Base-by-base conservation (phyloP, 192 early-diverging fungal genomes). In the Coemansia sp. region DNA sequence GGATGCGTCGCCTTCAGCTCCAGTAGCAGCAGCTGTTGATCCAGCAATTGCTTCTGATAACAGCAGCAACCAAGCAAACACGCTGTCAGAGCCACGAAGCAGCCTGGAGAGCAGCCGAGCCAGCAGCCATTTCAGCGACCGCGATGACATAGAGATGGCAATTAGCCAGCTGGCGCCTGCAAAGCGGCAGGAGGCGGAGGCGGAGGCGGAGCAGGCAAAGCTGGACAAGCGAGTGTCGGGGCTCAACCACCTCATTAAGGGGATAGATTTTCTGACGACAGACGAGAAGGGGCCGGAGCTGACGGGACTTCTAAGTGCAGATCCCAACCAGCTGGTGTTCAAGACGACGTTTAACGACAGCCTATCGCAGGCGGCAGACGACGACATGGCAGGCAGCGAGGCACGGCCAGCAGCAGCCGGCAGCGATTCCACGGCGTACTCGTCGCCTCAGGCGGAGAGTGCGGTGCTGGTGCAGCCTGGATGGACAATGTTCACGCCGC, bases 291-390 rank as follows among this genome's bases (percentile, higher is more conserved):
- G 71, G 2, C 71, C 71, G 5, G 71, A 75, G 54, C 62, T 75
- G 5, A 75, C 66, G 28, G 71, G 71, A 0, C 59, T 75, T 65
- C 62, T 75, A 11, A 66, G 65, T 40, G 71, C 61, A 14, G 61
- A 67, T 16, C 61, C 71, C 31, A 57, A 55, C 16, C 56, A 60
- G 36, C 57, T 75, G 15, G 53, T 60, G 2, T 73, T 73, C 18
- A 45, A 53, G 3, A 38, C 42, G 18, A 55, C 51, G 17, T 43
- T 44, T 5, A 3, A 26, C 23, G 23, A 26, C 23, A 26, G 23
- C 23, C 23, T 26, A 26, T 26, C 23, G 23, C 23, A 26, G 23
- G 23, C 23, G 23, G 23, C 23, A 26, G 23, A 26, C 4, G 23
- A 1, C 23, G 23, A 26, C 1, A 3, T 26, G 23, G 23, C 23